Evolutionary conservation across 1,284 basidiomycete genomes (phyloP).

Genomic region (Phellopilus nigrolimitatus): DNA sequence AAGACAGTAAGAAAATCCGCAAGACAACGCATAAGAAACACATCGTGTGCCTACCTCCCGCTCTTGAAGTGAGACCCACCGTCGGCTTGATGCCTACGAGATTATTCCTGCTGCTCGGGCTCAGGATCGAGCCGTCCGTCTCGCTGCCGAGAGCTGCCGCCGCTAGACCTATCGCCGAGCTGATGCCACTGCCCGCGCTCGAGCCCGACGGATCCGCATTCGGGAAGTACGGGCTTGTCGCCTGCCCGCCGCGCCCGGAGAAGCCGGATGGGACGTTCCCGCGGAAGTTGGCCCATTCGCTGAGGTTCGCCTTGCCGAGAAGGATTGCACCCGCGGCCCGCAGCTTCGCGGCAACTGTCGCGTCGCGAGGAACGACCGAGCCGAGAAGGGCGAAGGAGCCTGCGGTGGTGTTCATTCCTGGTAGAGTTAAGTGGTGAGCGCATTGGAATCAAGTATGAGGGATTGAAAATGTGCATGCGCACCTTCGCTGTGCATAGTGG

Average conservation of each 20-base stretch:
- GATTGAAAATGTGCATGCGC: too few species aligned
- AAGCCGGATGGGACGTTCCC: conserved; percentile 30
- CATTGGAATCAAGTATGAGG: not conserved
- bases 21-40: not conserved
- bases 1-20: not conserved
- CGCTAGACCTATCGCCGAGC: conserved; percentile 21
- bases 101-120: conserved; percentile 38
- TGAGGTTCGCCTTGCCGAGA: conserved; percentile 32
- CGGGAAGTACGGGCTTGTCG: conserved; percentile 36
- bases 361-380: conserved; percentile 58
- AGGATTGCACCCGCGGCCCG: conserved; percentile 65
- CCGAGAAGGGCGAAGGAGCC: conserved; percentile 55
- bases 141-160: conserved; percentile 24
- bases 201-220: conserved; percentile 32
- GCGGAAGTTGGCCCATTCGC: conserved; percentile 12
- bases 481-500: conserved; percentile 24
- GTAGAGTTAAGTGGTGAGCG: not conserved
- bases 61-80: conserved; percentile 45
- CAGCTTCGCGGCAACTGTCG: conserved; percentile 54
- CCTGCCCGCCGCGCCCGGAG: conserved; percentile 39
- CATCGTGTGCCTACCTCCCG: conserved; percentile 34
- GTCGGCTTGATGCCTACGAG: conserved; percentile 51
- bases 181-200: conserved; percentile 22
- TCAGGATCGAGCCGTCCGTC: conserved; percentile 25
- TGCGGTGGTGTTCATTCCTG: conserved; percentile 24